A percentile compares a stretch with the other conserved stretches of the same genome.
phyloP scores from a whole-genome alignment of 345 rosid genomes.

The Syzygium jambos region DNA sequence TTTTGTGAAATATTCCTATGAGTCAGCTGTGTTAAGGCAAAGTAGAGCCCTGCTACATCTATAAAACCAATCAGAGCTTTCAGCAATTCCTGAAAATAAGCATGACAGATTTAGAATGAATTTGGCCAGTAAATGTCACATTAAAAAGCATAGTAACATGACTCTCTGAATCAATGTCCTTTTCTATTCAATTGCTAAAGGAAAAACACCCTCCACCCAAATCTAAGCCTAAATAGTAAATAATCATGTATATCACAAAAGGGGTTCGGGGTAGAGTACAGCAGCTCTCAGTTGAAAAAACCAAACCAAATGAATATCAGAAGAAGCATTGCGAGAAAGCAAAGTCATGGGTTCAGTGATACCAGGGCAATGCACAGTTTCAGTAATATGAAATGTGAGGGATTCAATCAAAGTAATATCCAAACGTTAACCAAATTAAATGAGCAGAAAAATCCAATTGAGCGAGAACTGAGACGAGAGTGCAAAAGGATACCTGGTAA shows the following conservation, averaged over 20 bases:
- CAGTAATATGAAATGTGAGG: neutral
- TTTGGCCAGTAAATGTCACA: neutral
- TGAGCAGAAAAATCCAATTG: neutral
- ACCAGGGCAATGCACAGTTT: neutral
- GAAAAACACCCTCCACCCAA: neutral
- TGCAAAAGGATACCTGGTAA: slow-evolving; percentile 53
- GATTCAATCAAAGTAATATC: neutral
- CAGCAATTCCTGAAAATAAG: slow-evolving; percentile 61
- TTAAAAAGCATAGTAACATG: neutral
- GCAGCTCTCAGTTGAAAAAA: neutral
- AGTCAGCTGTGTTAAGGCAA: slow-evolving; percentile 82
- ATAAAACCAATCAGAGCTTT: slow-evolving; percentile 91
- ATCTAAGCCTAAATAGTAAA: neutral
- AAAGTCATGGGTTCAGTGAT: neutral
- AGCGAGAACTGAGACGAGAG: neutral
- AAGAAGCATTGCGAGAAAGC: neutral
- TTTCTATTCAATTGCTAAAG: neutral
- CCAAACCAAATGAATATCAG: neutral
- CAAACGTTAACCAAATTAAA: neutral
- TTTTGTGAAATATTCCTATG: slow-evolving; percentile 96
- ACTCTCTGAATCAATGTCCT: neutral
- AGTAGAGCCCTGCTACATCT: slow-evolving; percentile 95
- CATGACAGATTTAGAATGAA: neutral
- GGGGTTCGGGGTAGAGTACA: neutral
- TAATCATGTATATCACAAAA: neutral